Evolutionary conservation across 208 protist species (phyloP).

Genomic region (Tritrichomonas foetus): DNA sequence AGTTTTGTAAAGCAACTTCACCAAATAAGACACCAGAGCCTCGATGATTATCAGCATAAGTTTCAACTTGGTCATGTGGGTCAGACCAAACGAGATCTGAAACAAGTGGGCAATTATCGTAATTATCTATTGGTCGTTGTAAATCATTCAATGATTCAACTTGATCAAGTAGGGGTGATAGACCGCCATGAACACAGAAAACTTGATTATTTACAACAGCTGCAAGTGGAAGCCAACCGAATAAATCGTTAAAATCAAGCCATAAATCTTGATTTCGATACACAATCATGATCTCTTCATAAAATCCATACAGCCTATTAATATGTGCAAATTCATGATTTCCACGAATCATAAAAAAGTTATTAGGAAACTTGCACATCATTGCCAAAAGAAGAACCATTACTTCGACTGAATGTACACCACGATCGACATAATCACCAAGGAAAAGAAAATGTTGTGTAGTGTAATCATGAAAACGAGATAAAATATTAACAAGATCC

Average conservation of each 20-base stretch:
- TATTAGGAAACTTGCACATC: constrained; percentile 67
- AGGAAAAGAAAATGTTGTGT: constrained; percentile 90
- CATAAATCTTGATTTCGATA: constrained; percentile 50
- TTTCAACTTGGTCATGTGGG: background rate
- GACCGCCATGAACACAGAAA: constrained; percentile 75
- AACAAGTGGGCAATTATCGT: background rate
- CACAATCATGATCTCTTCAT: constrained; percentile 72
- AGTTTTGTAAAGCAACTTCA: background rate
- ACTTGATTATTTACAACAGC: constrained; percentile 61
- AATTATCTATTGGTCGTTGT: background rate
- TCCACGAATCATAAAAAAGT: constrained; percentile 78
- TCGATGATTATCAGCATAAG: background rate
- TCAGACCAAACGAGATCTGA: constrained; percentile 10
- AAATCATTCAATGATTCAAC: background rate
- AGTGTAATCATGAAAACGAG: background rate
- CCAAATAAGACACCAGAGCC: background rate
- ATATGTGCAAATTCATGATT: constrained; percentile 95
- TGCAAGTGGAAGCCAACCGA: constrained; percentile 72
- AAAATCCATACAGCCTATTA: constrained; percentile 98
- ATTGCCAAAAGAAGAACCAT: constrained; percentile 85
- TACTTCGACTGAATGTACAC: constrained; percentile 92
- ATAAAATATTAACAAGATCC: background rate
- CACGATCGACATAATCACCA: constrained; percentile 97
- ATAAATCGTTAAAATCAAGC: constrained; percentile 72
- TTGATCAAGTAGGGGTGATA: constrained; percentile 59